Evolutionary conservation across 345 rosid species (phyloP), one percentile per base, ranked within the genome.

Genomic region (Leavenworthia alabamica): DNA sequence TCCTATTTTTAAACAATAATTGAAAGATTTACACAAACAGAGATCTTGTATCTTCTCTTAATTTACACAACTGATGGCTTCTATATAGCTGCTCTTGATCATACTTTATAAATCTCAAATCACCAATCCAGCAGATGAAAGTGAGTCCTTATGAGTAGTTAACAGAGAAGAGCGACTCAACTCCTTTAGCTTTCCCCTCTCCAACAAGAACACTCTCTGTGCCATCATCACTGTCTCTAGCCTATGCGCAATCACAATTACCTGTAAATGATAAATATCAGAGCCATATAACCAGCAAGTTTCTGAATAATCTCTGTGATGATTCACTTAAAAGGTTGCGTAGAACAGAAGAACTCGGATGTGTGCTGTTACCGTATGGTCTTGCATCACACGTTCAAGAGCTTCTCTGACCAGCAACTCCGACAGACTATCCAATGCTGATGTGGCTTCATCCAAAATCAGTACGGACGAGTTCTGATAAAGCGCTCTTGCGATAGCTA

Each of bases 361-460:
- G 43, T 28, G 8, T 35, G 23, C 13, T 46, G 79, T 83, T 74
- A 92, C 99, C 7, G 97, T 93, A 57, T 76, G 88, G 66, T 82
- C 87, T 83, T 80, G 74, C 86, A 75, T 86, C 71, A 93, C 65
- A 56, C 81, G 80, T 48, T 85, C 79, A 53, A 89, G 73, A 14
- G 99, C 97, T 79, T 93, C 83, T 76, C 97, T 81, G 72, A 89
- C 89, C 69, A 93, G 61, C 46, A 79, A 66, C 78, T 89, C 99
- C 4, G 96, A 87, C 82, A 78, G 82, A 77, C 91, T 83, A 80
- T 93, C 96, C 53, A 93, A 73, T 19, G 97, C 99, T 61, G 97
- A 93, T 46, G 99, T 93, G 66, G 99, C 99, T 80, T 93, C 99
- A 73, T 93, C 99, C 78, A 93, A 80, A 53, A 93, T 82, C 77